phyloP scores from a whole-genome alignment of 805 yeast genomes.

The Starmerella scarabaei region DNA sequence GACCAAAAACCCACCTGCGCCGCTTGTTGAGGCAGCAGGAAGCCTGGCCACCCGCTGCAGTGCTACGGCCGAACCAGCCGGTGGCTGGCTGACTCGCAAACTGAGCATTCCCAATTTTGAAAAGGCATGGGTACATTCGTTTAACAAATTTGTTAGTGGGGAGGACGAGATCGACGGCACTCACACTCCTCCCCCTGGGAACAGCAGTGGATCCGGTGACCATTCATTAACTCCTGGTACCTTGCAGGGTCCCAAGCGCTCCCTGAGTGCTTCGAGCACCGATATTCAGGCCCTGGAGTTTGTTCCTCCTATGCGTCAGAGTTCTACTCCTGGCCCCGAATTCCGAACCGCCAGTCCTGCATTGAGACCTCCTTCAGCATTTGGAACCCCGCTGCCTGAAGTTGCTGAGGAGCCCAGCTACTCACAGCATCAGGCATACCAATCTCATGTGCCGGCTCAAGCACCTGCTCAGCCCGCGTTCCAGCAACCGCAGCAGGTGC shows the following conservation, averaged over 20 bases:
- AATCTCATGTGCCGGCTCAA: no score
- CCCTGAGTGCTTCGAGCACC: not conserved
- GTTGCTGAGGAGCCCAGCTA: not conserved
- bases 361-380: not conserved
- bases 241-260: not conserved
- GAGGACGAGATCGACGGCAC: slow-evolving; percentile 38
- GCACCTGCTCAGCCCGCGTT: no score
- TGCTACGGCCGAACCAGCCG: slow-evolving; percentile 23
- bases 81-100: slow-evolving; percentile 61
- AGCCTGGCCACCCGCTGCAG: slow-evolving; percentile 15
- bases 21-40: slow-evolving; percentile 39
- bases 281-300: slow-evolving; percentile 1
- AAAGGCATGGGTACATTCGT: slow-evolving; percentile 75
- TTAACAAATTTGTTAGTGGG: slow-evolving; percentile 71
- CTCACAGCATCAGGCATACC: no score
- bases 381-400: not conserved
- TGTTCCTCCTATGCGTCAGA: slow-evolving; percentile 7
- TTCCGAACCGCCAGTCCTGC: not conserved
- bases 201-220: not conserved
- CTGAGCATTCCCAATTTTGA: slow-evolving; percentile 44
- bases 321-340: slow-evolving; percentile 15
- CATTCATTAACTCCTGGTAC: not conserved
- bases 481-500: no score
- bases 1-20: slow-evolving; percentile 11
- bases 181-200: no score